Base-by-base conservation (phyloP, 179 eudicot genomes). In the Carnegiea gigantea region DNA sequence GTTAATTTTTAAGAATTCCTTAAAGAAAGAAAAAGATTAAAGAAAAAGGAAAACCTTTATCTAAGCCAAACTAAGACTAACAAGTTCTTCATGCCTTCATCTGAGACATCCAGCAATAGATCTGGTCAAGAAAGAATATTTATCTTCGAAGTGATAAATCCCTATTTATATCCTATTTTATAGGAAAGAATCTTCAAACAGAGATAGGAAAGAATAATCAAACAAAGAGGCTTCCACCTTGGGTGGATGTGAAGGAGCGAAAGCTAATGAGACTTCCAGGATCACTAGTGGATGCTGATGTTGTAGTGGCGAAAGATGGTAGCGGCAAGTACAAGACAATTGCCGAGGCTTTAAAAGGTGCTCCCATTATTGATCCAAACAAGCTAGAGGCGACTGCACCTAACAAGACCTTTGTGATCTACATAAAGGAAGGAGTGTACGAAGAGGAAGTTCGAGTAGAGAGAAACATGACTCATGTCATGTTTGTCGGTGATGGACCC, bases 281-380 rank as follows among this genome's bases (percentile, higher is more conserved):
- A 21, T 68, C 81, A 1, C 12, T 43, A 0, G n/a, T 82, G 48
- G 82, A 79, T 33, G 86, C 95, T 1, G 84, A 89, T 24, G 90
- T 73, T 2, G 89, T 84, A 17, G 95, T 93, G 68, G 93, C 97
- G 0, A 64, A 85, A 28, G 92, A 91, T 70, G 95, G 97, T 1
- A 86, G 90, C 9, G 97, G 97, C 1, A 80, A 84, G 62, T 90
- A 30, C 80, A 89, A 73, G 86, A 89, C 93, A 6, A 78, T 93
- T 7, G 48, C 1, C n/a, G 93, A 85, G 23, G 97, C 95, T 0
- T 4, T 93, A 5, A 70, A 33, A 12, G 51, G 72, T 0, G 81
- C 87, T 20, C 87, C 87, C 0, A 70, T 28, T 46, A 24, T 10
- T 3, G 77, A 48, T 7, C 77, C 77, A n/a, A 49, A 26, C 60